These are phyloP conservation scores for Physcomitrellopsis africana DNA, from an alignment of 225 moss, liverwort and hornwort genomes.

Conservation along the genomic window DNA sequence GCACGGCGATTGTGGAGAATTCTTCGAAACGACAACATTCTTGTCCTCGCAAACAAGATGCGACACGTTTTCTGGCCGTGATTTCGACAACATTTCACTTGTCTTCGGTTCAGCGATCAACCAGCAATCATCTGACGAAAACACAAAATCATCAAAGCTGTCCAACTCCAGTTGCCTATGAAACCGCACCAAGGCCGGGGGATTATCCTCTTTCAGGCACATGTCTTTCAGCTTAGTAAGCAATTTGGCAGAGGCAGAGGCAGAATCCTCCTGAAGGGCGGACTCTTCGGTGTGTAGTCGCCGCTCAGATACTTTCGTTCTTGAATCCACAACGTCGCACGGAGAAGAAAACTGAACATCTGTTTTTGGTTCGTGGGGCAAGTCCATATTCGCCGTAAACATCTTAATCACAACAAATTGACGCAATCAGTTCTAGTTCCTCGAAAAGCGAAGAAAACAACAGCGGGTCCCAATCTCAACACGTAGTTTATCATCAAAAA, in stretches of 20 bases:
- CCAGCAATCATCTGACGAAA: conserved; percentile 41
- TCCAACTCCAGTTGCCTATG: conserved; percentile 46
- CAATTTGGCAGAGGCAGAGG: conserved; percentile 41
- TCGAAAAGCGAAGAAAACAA: no score
- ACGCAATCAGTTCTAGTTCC: conserved; percentile 3
- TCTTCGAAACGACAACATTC: conserved; percentile 12
- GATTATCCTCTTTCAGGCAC: conserved; percentile 49
- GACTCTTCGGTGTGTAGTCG: neutral
- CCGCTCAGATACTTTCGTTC: neutral
- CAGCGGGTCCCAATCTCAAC: no score
- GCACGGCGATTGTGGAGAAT: conserved; percentile 16
- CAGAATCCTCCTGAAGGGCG: conserved; percentile 30
- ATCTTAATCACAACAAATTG: conserved; percentile 13
- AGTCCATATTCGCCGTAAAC: conserved; percentile 35
- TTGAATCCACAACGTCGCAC: neutral
- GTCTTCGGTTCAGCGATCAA: conserved; percentile 40
- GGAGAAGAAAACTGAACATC: neutral
- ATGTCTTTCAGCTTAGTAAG: conserved; percentile 48
- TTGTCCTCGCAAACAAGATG: conserved; percentile 16
- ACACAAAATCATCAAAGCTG: conserved; percentile 38
- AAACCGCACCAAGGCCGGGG: conserved; percentile 46
- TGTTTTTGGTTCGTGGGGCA: conserved; percentile 9
- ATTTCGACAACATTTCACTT: conserved; percentile 21
- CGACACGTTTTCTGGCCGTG: neutral
- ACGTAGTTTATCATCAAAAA: no score